phyloP scores from a whole-genome alignment of 345 rosid species.

The Aurinia saxatilis region DNA sequence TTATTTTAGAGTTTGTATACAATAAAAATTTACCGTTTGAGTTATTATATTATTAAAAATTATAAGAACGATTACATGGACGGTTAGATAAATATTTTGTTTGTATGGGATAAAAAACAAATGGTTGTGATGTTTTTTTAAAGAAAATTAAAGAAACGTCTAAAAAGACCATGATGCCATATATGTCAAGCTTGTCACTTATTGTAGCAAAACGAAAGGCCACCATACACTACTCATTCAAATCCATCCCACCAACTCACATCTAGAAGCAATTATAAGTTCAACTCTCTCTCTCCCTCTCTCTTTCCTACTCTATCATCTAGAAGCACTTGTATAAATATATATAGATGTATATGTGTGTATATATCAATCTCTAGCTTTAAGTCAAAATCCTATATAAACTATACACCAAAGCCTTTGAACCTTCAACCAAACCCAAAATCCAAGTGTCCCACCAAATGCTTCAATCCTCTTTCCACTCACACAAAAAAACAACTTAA shows the following conservation, averaged over 20 bases:
- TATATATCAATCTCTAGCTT: constrained; percentile 6
- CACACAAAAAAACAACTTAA: constrained; percentile 6
- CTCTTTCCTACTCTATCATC: constrained; percentile 10
- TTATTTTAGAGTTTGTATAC: too few relatives aligned
- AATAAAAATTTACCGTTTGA: too few relatives aligned
- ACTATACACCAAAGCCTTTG: constrained; percentile 27
- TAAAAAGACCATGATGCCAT: constrained; percentile 20
- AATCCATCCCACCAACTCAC: constrained; percentile 96
- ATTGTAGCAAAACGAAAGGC: constrained; percentile 41
- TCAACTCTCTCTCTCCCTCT: constrained; percentile 25
- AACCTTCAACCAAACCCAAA: constrained; percentile 33
- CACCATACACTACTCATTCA: constrained; percentile 70
- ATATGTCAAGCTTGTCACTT: constrained; percentile 30
- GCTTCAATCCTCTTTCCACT: constrained; percentile 14
- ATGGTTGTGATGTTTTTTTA: neutral
- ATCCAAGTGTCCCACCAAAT: constrained; percentile 29
- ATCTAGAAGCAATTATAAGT: constrained; percentile 78
- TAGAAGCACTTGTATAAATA: constrained; percentile 14
- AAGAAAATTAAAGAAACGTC: neutral
- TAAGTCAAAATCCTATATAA: constrained; percentile 30
- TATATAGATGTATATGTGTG: neutral
- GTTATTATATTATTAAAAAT: too few relatives aligned
- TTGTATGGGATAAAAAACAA: neutral
- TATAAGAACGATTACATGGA: too few relatives aligned
- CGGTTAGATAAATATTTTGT: too few relatives aligned